Evolutionary conservation across 345 rosid species (phyloP), one percentile per base, ranked within the genome.

Genomic region (Eucalyptus marginata): DNA sequence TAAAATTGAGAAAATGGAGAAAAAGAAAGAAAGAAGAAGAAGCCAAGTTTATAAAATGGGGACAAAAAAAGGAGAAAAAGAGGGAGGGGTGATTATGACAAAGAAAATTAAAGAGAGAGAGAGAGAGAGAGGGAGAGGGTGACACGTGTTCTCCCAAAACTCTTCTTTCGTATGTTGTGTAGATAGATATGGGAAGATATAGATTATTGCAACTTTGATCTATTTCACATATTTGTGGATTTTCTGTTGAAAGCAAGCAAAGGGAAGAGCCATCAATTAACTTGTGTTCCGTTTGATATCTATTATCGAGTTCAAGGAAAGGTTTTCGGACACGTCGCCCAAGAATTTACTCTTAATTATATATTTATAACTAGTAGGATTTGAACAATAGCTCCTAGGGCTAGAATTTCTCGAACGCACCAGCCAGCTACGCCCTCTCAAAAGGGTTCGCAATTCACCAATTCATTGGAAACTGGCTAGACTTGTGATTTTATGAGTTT

Each of bases 361-460:
- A 17, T 8, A 68, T 33, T 33, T 17, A 33, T 71, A 17, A 33
- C 20, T 36, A 3, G 13, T 36, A 3, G 5, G 44, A 68, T 68
- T 68, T 33, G 24, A 68, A 1, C 6, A 5, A 4, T 16, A 33
- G 40, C 44, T 68, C 0, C 44, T 4, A 8, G 44, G 40, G 7
- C 81, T 5, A 68, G 13, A 33, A 33, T 71, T 71, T 71, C 44
- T 71, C 13, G 46, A 71, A 33, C 6, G 44, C 44, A 33, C 25
- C 2, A 18, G 20, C 3, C 2, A 18, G 7, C 14, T 5, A 18
- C 7, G 81, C 46, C 25, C 3, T 18, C 81, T 5, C 81, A 2
- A 71, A 71, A 24, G 25, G 46, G 44, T 36, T 33, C 2, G 10
- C 58, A 52, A 52, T 52, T 52, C 58, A 20, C 0, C 25, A 52